phyloP scores from a whole-genome alignment of 768 basidiomycete genomes.

The Xerocomus spinulosus region DNA sequence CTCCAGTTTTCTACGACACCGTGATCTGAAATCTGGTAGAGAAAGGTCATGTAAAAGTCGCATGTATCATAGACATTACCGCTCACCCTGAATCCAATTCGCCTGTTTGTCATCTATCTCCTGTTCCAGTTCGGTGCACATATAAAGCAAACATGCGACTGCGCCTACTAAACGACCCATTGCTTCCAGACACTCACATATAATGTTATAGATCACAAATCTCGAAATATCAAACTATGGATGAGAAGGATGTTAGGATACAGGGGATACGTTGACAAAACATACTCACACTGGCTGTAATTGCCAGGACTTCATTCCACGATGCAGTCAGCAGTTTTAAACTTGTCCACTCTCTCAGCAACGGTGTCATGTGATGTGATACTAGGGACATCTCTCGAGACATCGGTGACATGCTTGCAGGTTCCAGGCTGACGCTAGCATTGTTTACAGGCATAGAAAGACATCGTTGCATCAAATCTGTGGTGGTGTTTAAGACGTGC shows the following conservation, averaged over 20 bases:
- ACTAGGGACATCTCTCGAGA: too few relatives aligned
- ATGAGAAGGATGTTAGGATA: neutral
- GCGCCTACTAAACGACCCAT: neutral
- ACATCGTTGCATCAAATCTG: constrained; percentile 1
- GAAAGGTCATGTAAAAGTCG: neutral
- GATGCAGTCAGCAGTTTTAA: neutral
- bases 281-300: neutral
- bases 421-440: too few relatives aligned
- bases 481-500: neutral
- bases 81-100: constrained; percentile 2
- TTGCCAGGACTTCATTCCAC: constrained; percentile 6
- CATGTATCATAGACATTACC: neutral
- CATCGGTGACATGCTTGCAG: neutral
- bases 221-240: neutral
- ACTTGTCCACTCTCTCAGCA: constrained; percentile 8
- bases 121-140: neutral
- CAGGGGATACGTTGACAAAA: neutral
- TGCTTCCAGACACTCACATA: neutral
- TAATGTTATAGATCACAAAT: neutral
- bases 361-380: too few relatives aligned
- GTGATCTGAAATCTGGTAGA: neutral
- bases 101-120: neutral
- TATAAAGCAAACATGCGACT: neutral
- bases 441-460: neutral
- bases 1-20: neutral